Evolutionary conservation across 345 rosid genomes (phyloP), one percentile per base, ranked within the genome.

Genomic region (Jatropha curcas): DNA sequence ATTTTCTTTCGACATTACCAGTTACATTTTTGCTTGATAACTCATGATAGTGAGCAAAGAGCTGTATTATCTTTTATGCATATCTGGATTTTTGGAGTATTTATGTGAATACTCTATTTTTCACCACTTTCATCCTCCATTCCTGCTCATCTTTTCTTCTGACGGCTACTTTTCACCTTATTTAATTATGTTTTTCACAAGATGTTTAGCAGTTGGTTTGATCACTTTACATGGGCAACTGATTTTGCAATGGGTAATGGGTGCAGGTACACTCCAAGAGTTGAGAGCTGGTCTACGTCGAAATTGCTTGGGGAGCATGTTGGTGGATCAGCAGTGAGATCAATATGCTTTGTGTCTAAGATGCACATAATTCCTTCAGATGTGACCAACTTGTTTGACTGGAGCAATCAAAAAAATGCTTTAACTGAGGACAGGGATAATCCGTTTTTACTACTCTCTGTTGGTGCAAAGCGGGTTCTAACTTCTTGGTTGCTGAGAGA

Each of bases 281-380:
- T 74, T 71, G 83, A 88, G 72, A 83, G 83, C 61, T 90, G 96
- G 97, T 81, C 85, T 35, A 76, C 84, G 59, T 95, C 99, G 65
- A 92, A 92, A 79, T 77, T 92, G 60, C 88, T 95, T 45, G 98
- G 99, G 74, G 96, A 91, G 81, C 99, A 95, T 80, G 94, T 95
- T 75, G 94, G 99, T 50, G 99, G 99, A 67, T 95, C 99, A 22
- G 95, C 99, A 48, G 96, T 95, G 81, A 89, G 96, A 81, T 89
- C 98, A 74, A 86, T 92, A 75, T 89, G 96, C 82, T 88, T 75
- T 31, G 93, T 88, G 20, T 86, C 91, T 22, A 82, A 80, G 73
- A 70, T 83, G 14, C 85, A 89, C 77, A 73, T 43, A 24, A 80
- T 84, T 81, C 52, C 79, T 80, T 78, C 86, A 19, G 81, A 75